These are phyloP conservation scores for Galeopsis tetrahit DNA, from an alignment of 257 asterid genomes.

Conservation along the genomic window DNA sequence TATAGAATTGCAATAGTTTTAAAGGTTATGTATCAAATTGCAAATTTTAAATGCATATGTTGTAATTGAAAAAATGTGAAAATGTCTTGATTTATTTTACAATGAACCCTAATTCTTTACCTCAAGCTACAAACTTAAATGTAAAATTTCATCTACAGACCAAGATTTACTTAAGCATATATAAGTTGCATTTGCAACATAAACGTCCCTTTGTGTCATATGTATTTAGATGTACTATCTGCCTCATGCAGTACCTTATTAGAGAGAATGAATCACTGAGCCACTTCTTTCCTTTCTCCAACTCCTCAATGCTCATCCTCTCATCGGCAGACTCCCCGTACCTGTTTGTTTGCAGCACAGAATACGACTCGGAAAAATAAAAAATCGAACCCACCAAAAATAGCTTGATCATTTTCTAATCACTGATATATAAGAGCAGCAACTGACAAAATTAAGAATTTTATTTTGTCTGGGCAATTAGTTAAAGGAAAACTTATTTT, in stretches of 20 bases:
- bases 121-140: not conserved
- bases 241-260: slow-evolving; percentile 56
- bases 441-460: not conserved
- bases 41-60: no score
- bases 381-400: not conserved
- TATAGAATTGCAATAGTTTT: no score
- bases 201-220: not conserved
- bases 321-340: slow-evolving; percentile 63
- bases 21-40: no score
- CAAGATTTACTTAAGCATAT: not conserved
- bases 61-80: no score
- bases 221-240: not conserved
- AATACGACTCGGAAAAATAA: not conserved
- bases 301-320: slow-evolving; percentile 77
- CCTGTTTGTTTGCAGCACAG: slow-evolving; percentile 45
- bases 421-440: not conserved
- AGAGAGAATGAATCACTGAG: slow-evolving; percentile 80
- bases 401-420: slow-evolving; percentile 8
- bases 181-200: slow-evolving; percentile 8
- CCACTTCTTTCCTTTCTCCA: slow-evolving; percentile 92
- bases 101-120: not conserved
- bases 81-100: no score
- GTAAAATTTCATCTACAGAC: not conserved
- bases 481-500: not conserved
- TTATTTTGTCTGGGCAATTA: not conserved